Percentiles rank a stretch among this genome's conserved stretches.
Evolutionary conservation across 116 monocot genomes (phyloP).

Genomic region (Papilionanthe hybrid): DNA sequence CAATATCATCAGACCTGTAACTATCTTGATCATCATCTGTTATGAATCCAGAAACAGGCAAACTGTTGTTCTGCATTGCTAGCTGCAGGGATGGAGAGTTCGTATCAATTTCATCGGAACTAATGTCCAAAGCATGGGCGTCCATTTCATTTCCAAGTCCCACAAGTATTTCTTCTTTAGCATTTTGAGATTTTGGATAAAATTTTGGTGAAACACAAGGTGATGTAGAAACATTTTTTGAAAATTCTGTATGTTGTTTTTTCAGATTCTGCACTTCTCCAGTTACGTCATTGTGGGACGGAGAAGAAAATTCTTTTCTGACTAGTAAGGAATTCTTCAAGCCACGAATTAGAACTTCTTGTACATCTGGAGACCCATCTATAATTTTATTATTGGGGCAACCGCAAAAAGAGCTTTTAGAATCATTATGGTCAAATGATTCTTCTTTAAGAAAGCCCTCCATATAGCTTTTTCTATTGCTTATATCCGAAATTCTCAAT

Average conservation of each 20-base stretch:
- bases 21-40: slow-evolving; percentile 14
- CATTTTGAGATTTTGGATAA: background rate
- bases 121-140: background rate
- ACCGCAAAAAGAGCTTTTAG: slow-evolving; percentile 17
- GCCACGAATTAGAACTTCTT: slow-evolving; percentile 8
- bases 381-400: slow-evolving; percentile 6
- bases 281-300: slow-evolving; percentile 6
- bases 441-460: slow-evolving; percentile 33
- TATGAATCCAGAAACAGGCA: slow-evolving; percentile 8
- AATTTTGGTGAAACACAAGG: background rate
- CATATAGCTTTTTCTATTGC: slow-evolving; percentile 30
- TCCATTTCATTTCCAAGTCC: background rate
- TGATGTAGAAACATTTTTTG: background rate
- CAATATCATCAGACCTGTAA: slow-evolving; percentile 30
- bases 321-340: slow-evolving; percentile 7
- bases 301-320: slow-evolving; percentile 9
- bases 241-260: background rate
- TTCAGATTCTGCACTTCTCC: background rate
- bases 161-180: background rate
- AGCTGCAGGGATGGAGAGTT: background rate
- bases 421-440: slow-evolving; percentile 33
- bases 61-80: background rate
- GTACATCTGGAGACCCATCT: slow-evolving; percentile 7
- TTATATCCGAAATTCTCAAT: slow-evolving; percentile 15
- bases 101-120: slow-evolving; percentile 9